Evolutionary conservation across 306 rosid genomes (phyloP).

Genomic region (Glycyrrhiza uralensis): DNA sequence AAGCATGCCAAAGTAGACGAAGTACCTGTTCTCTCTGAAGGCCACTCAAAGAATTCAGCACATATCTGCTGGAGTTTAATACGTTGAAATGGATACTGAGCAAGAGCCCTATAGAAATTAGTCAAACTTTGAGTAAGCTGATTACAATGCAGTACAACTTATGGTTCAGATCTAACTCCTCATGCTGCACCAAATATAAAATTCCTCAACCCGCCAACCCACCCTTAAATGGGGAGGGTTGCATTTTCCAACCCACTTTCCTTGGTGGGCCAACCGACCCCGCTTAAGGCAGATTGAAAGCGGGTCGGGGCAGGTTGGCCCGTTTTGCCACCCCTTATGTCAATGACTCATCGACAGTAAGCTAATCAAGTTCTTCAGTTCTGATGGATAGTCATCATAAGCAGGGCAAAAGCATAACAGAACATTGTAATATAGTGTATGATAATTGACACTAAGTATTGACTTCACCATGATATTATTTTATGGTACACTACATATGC

Average conservation of each 20-base stretch:
- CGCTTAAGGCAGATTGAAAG: no score
- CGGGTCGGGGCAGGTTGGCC: no score
- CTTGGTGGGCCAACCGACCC: no score
- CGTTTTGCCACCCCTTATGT: no score
- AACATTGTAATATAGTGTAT: not conserved
- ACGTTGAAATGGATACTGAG: constrained; percentile 61
- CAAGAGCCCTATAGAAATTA: constrained; percentile 49
- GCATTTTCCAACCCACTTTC: no score
- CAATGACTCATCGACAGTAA: no score
- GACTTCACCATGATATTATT: not conserved
- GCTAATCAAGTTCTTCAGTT: no score
- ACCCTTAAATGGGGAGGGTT: no score
- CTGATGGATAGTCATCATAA: no score
- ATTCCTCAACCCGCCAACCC: no score
- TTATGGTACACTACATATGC: constrained; percentile 1
- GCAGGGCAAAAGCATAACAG: no score
- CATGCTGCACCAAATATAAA: constrained; percentile 12
- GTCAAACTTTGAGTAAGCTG: constrained; percentile 14
- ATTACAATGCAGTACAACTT: not conserved
- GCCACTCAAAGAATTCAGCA: constrained; percentile 58
- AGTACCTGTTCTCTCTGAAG: constrained; percentile 74
- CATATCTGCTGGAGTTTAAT: constrained; percentile 58
- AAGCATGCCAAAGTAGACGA: constrained; percentile 17
- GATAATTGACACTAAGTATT: not conserved
- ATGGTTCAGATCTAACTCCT: constrained; percentile 1